Evolutionary conservation across 352 stramenopile species (phyloP).

Genomic region (Pythium aquatile): DNA sequence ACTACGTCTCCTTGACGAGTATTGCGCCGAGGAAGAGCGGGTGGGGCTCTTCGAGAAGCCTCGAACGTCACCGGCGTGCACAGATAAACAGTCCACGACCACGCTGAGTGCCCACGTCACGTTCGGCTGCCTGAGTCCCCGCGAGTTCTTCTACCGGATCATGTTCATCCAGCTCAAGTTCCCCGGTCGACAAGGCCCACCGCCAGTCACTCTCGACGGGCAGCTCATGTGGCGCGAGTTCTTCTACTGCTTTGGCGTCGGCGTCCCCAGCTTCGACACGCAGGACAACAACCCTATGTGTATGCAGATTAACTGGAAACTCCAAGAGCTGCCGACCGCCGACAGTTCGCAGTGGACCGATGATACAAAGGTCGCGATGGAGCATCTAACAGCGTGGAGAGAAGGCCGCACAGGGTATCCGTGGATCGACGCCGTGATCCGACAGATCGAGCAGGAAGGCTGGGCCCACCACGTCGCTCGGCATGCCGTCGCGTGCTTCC

Average conservation of each 20-base stretch:
- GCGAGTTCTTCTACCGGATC: conserved; percentile 76
- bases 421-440: conserved; percentile 97
- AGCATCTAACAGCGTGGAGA: conserved; percentile 86
- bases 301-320: conserved; percentile 68
- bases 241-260: conserved; percentile 81
- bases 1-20: conserved; percentile 50
- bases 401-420: conserved; percentile 94
- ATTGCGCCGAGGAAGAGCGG: conserved; percentile 60
- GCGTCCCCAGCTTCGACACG: conserved; percentile 80
- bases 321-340: conserved; percentile 31
- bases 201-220: conserved; percentile 88
- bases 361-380: conserved; percentile 48
- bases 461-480: conserved; percentile 84
- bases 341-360: conserved; percentile 24
- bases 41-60: conserved; percentile 96
- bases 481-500: conserved; percentile 95
- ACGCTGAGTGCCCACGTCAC: conserved; percentile 91
- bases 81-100: conserved; percentile 90
- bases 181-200: conserved; percentile 67
- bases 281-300: conserved; percentile 91
- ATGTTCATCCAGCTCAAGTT: conserved; percentile 91
- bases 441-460: conserved; percentile 86
- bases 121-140: conserved; percentile 87
- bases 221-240: conserved; percentile 97
- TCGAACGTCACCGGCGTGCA: conserved; percentile 87